Conservation (phyloP, 2,329 filamentous ascomycete genomes). For the Aspergillus sergii region DNA sequence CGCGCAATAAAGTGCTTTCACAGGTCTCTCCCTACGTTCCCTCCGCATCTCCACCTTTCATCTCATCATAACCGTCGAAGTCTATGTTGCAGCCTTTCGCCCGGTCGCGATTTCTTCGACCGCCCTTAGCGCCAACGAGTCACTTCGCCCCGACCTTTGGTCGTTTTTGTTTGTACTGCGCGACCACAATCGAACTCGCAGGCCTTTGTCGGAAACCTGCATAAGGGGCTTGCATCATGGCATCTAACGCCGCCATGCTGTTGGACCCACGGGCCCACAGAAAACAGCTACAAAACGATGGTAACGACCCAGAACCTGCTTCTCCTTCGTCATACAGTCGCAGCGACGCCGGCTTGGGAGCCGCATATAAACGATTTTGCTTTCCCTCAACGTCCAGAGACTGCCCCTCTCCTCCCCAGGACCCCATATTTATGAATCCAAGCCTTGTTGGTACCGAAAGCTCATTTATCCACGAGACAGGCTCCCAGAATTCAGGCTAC, state of each 20-base stretch:
- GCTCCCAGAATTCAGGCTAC: conserved; percentile 21
- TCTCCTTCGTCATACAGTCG: conserved; percentile 13
- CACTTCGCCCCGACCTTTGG: not conserved
- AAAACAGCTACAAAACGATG: conserved; percentile 38
- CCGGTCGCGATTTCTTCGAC: conserved; percentile 6
- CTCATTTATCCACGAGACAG: conserved; percentile 29
- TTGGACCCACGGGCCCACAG: conserved; percentile 47
- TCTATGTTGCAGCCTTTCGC: not conserved
- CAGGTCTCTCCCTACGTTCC: conserved; percentile 4
- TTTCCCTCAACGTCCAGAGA: conserved; percentile 16
- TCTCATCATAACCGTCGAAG: not conserved
- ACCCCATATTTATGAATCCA: conserved; percentile 20
- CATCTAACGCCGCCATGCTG: conserved; percentile 45
- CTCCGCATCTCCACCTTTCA: not conserved
- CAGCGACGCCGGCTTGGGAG: conserved; percentile 7
- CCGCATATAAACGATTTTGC: conserved; percentile 13
- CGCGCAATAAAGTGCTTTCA: not conserved
- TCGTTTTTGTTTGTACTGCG: not conserved
- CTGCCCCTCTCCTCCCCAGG: conserved; percentile 17
- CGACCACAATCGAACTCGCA: not conserved
- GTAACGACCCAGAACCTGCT: conserved; percentile 28
- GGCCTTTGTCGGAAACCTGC: conserved; percentile 18
- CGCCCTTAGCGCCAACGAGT: conserved; percentile 3
- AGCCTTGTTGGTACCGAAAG: conserved; percentile 16
- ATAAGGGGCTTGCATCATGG: conserved; percentile 32